phyloP scores from a whole-genome alignment of 352 stramenopile species.

The Pythium dissotocum region DNA sequence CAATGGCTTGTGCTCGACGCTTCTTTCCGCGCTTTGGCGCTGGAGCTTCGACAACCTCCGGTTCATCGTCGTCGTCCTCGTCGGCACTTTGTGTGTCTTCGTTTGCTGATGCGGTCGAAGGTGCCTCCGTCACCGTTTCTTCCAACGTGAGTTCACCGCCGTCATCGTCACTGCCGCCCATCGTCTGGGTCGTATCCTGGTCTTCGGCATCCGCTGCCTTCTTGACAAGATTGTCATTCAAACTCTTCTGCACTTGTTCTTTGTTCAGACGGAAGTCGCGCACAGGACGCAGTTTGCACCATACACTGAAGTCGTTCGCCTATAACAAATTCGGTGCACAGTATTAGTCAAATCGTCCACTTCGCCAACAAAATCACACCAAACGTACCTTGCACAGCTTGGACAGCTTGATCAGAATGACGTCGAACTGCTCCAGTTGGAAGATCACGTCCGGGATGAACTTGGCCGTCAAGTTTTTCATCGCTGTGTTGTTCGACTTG shows the following conservation, averaged over 20 bases:
- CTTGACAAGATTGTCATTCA: conserved; percentile 13
- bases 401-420: conserved; percentile 63
- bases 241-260: conserved; percentile 30
- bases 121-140: background rate
- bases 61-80: conserved; percentile 21
- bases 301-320: conserved; percentile 48
- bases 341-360: conserved; percentile 1
- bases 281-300: conserved; percentile 49
- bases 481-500: conserved; percentile 15
- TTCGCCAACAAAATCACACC: background rate
- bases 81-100: conserved; percentile 27
- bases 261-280: conserved; percentile 59
- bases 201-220: conserved; percentile 11
- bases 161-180: conserved; percentile 6
- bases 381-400: conserved; percentile 53
- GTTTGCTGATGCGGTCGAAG: conserved; percentile 10
- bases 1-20: background rate
- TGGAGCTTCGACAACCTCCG: background rate
- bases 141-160: conserved; percentile 17
- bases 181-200: background rate
- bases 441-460: conserved; percentile 68
- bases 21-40: conserved; percentile 1
- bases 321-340: conserved; percentile 10
- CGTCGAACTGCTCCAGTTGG: conserved; percentile 70
- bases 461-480: conserved; percentile 37